These are phyloP conservation scores for Oryza longistaminata DNA, from an alignment of 176 grass and related monocot genomes.

Conservation along the genomic window DNA sequence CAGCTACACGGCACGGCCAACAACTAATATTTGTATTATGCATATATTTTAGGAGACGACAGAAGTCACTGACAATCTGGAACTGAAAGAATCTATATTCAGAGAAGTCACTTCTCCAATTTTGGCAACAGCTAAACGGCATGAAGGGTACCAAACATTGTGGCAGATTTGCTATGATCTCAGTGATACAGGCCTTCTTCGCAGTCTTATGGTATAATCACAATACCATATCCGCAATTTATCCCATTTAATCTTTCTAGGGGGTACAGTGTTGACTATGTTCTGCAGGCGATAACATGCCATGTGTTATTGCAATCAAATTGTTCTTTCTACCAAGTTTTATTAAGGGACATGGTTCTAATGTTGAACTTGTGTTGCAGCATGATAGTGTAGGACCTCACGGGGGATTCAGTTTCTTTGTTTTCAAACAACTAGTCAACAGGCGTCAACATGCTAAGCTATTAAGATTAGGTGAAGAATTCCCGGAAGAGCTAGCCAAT, in stretches of 20 bases:
- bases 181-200: constrained; percentile 80
- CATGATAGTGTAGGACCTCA: constrained; percentile 88
- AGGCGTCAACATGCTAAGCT: constrained; percentile 68
- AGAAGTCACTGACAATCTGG: constrained; percentile 51
- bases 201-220: constrained; percentile 89
- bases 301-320: constrained; percentile 2
- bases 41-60: constrained; percentile 62
- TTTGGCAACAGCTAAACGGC: constrained; percentile 80
- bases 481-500: constrained; percentile 78
- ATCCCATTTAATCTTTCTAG: constrained; percentile 13
- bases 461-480: constrained; percentile 96
- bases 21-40: constrained; percentile 32
- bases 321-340: constrained; percentile 8
- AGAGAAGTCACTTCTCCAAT: constrained; percentile 83
- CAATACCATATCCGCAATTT: constrained; percentile 19
- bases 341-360: constrained; percentile 33
- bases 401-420: constrained; percentile 94
- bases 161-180: constrained; percentile 99
- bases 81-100: constrained; percentile 84
- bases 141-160: constrained; percentile 91
- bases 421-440: constrained; percentile 75
- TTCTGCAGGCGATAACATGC: constrained; percentile 4
- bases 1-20: not conserved
- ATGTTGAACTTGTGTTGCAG: constrained; percentile 61
- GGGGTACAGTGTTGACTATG: not conserved